Evolutionary conservation across 495 filamentous ascomycete genomes (phyloP).

Genomic region (Chaetomidium leptoderma): DNA sequence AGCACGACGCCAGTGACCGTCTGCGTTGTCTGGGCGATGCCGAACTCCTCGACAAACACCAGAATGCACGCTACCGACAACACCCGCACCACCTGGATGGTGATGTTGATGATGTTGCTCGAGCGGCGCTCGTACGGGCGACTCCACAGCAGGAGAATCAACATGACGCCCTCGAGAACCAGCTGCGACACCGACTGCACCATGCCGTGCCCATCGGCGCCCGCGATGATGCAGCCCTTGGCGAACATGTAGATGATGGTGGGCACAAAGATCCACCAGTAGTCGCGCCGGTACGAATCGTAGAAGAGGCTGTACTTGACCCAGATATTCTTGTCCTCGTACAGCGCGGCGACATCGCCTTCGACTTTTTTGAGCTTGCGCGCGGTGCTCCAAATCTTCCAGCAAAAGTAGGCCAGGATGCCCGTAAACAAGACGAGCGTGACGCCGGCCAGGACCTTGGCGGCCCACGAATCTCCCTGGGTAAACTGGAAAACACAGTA

Average conservation of each 20-base stretch:
- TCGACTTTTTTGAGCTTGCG: conserved; percentile 66
- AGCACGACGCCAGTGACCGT: conserved; percentile 84
- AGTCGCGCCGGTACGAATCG: conserved; percentile 85
- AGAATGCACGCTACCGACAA: conserved; percentile 85
- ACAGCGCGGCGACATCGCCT: conserved; percentile 69
- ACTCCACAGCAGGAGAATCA: conserved; percentile 71
- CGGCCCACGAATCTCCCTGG: conserved; percentile 92
- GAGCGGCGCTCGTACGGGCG: conserved; percentile 81
- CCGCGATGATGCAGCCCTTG: conserved; percentile 83
- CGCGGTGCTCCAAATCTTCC: conserved; percentile 75
- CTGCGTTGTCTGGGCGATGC: conserved; percentile 89
- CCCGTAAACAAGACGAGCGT: conserved; percentile 77
- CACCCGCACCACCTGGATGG: conserved; percentile 91
- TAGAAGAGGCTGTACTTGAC: conserved; percentile 96
- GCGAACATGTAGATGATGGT: conserved; percentile 88
- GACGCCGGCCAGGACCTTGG: conserved; percentile 76
- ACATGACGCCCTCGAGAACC: conserved; percentile 68
- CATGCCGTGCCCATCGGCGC: conserved; percentile 80
- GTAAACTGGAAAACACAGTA: conserved; percentile 97
- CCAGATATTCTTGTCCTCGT: conserved; percentile 88
- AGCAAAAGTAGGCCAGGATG: conserved; percentile 71
- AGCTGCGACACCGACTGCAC: conserved; percentile 74
- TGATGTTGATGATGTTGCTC: conserved; percentile 88
- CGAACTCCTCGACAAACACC: conserved; percentile 90
- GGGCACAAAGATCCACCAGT: conserved; percentile 96